These are phyloP conservation scores for Stephania yunnanensis DNA, from an alignment of 164 flowering plant genomes.

Conservation along the genomic window DNA sequence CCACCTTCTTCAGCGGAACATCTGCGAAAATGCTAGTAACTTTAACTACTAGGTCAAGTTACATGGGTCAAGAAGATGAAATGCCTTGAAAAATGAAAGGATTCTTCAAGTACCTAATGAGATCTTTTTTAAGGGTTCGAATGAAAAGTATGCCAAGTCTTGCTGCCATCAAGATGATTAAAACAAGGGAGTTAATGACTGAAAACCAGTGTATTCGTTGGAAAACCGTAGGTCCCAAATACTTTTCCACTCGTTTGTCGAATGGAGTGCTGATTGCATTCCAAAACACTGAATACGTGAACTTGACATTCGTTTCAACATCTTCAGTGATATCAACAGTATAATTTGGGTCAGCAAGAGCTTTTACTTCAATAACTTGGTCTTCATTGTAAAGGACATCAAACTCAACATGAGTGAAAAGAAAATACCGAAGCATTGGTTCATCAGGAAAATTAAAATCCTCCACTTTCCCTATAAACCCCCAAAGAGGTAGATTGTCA, in stretches of 20 bases:
- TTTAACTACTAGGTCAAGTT: neutral
- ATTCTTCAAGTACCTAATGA: constrained; percentile 23
- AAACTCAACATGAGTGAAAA: constrained; percentile 64
- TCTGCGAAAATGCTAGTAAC: constrained; percentile 23
- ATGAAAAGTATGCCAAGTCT: constrained; percentile 41
- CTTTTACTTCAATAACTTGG: constrained; percentile 44
- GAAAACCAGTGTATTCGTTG: constrained; percentile 70
- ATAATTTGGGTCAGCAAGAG: constrained; percentile 59
- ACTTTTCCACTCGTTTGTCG: constrained; percentile 54
- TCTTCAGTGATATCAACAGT: constrained; percentile 61
- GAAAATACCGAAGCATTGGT: constrained; percentile 37
- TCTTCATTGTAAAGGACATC: constrained; percentile 52
- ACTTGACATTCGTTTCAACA: constrained; percentile 38
- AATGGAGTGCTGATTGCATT: constrained; percentile 37
- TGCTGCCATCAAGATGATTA: constrained; percentile 54
- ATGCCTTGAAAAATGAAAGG: neutral
- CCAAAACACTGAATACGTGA: constrained; percentile 71
- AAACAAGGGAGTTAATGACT: constrained; percentile 45
- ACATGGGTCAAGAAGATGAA: too few relatives aligned
- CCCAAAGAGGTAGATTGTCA: constrained; percentile 91
- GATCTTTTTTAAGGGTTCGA: constrained; percentile 62
- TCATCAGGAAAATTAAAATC: constrained; percentile 19
- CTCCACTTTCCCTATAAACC: constrained; percentile 70
- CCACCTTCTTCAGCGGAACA: too few relatives aligned
- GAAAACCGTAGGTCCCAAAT: constrained; percentile 30